These are phyloP conservation scores for Venturia effusa DNA, from an alignment of 2,329 filamentous ascomycete genomes.

Conservation along the genomic window DNA sequence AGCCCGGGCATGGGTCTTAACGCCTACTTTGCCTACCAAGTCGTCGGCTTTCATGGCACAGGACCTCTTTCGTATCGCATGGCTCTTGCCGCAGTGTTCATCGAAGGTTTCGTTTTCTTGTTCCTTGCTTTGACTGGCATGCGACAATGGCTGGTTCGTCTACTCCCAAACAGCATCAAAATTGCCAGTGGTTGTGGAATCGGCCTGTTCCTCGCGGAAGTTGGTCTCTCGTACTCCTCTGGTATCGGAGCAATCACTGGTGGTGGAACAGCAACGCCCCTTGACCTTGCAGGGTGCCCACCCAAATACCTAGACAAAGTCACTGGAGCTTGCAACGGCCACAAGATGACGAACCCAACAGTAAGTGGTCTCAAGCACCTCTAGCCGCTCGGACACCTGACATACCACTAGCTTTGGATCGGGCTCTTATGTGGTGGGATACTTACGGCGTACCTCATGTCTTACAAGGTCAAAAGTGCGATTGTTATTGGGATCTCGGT, in stretches of 20 bases:
- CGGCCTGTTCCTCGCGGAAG: constrained; percentile 67
- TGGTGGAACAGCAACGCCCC: constrained; percentile 46
- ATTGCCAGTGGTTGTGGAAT: constrained; percentile 79
- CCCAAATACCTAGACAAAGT: constrained; percentile 33
- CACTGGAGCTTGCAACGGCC: constrained; percentile 50
- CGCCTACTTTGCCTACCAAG: constrained; percentile 75
- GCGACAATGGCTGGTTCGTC: constrained; percentile 77
- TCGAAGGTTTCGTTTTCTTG: constrained; percentile 79
- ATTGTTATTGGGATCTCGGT: constrained; percentile 74
- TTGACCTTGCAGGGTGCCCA: constrained; percentile 67
- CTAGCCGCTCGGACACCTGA: constrained; percentile 8
- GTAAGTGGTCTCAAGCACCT: constrained; percentile 18
- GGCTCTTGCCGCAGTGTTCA: constrained; percentile 75
- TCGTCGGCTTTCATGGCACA: constrained; percentile 65
- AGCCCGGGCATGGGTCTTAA: constrained; percentile 47
- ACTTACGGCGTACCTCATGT: constrained; percentile 68
- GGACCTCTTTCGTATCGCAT: constrained; percentile 63
- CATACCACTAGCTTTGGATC: constrained; percentile 54
- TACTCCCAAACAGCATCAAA: constrained; percentile 75
- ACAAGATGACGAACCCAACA: constrained; percentile 72
- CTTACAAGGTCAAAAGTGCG: constrained; percentile 77
- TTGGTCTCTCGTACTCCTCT: constrained; percentile 66
- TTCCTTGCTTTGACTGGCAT: constrained; percentile 67
- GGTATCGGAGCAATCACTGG: constrained; percentile 73
- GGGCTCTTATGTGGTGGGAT: constrained; percentile 79